These are phyloP conservation scores for Coemansia sp. DNA, from an alignment of 192 early-diverging fungal species.

Conservation along the genomic window DNA sequence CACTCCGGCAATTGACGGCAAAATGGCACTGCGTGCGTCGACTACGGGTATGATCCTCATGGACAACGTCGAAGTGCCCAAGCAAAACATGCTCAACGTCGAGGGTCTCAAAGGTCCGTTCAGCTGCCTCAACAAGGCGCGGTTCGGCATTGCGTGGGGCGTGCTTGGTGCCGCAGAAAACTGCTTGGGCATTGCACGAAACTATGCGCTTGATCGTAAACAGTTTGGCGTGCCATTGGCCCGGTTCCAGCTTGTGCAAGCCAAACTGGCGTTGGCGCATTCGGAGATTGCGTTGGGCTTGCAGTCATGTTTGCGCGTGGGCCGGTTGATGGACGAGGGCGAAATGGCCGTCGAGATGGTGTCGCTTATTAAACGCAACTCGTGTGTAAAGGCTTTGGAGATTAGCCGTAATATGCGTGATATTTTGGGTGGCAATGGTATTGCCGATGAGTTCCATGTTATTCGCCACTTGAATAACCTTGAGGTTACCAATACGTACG, in stretches of 20 bases:
- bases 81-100: constrained; percentile 86
- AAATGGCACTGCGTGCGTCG: constrained; percentile 92
- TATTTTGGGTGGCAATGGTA: constrained; percentile 94
- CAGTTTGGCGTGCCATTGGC: constrained; percentile 94
- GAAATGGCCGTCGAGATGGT: constrained; percentile 92
- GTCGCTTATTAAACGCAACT: constrained; percentile 95
- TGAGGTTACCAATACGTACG: constrained; percentile 94
- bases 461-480: constrained; percentile 93
- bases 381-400: constrained; percentile 87
- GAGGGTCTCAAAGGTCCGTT: constrained; percentile 92
- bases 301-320: constrained; percentile 86
- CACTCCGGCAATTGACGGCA: constrained; percentile 90
- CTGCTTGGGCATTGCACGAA: constrained; percentile 84
- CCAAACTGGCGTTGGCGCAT: constrained; percentile 92
- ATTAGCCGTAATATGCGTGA: constrained; percentile 90
- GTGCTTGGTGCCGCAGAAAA: constrained; percentile 92
- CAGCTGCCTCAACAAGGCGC: constrained; percentile 96
- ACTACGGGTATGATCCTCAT: constrained; percentile 98
- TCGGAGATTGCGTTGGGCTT: constrained; percentile 90
- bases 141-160: constrained; percentile 97
- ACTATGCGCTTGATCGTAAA: constrained; percentile 85
- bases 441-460: constrained; percentile 94
- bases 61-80: constrained; percentile 93
- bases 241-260: constrained; percentile 91
- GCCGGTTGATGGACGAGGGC: constrained; percentile 86